phyloP scores from a whole-genome alignment of 495 filamentous ascomycete species.

The Lasiosphaeria ovina region DNA sequence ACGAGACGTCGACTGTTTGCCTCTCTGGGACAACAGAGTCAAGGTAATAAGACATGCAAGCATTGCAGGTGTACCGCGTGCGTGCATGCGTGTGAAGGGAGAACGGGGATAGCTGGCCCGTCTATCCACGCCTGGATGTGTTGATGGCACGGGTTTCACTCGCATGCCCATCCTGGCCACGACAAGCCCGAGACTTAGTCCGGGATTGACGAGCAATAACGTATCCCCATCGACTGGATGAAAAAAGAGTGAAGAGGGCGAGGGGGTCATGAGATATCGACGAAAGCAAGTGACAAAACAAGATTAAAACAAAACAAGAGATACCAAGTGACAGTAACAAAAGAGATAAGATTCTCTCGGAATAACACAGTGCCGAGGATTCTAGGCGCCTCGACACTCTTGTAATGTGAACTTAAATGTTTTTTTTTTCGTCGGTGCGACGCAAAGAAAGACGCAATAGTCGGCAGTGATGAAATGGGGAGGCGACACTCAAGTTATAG shows the following conservation, averaged over 20 bases:
- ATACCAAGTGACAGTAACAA: neutral
- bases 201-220: constrained; percentile 7
- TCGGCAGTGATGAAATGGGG: neutral
- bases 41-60: too few relatives aligned
- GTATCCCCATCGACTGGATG: constrained; percentile 11
- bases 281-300: neutral
- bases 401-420: neutral
- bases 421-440: constrained; percentile 1
- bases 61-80: too few relatives aligned
- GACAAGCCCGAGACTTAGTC: neutral
- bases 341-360: neutral
- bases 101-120: too few relatives aligned
- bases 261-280: neutral
- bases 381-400: neutral
- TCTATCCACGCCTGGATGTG: too few relatives aligned
- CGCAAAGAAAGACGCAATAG: constrained; percentile 15
- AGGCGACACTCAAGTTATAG: neutral
- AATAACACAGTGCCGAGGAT: neutral
- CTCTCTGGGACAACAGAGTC: too few relatives aligned
- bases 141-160: neutral
- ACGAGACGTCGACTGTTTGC: too few relatives aligned
- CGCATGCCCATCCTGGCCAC: neutral
- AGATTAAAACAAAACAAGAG: neutral
- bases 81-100: too few relatives aligned
- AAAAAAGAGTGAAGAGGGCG: constrained; percentile 1